A percentile compares a stretch with the other conserved stretches of the same genome.
phyloP scores from a whole-genome alignment of 75 land plant genomes.

The Pinus tabuliformis region DNA sequence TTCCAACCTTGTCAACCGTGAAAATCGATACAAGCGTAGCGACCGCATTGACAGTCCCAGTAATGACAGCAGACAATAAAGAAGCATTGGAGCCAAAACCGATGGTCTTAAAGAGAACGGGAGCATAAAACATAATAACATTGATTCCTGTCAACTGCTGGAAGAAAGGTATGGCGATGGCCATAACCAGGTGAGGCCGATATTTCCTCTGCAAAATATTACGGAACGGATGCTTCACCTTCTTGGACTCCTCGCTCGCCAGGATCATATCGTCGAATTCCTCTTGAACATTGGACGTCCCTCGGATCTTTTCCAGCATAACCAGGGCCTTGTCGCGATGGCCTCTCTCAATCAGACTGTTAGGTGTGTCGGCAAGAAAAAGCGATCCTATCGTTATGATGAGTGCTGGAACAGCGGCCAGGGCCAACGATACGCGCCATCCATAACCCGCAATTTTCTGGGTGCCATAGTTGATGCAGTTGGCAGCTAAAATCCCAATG shows the following conservation, averaged over 20 bases:
- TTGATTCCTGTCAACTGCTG: conserved; percentile 62
- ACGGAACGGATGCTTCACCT: conserved; percentile 54
- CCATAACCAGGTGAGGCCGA: conserved; percentile 58
- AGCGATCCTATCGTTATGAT: conserved; percentile 63
- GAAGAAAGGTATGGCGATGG: conserved; percentile 51
- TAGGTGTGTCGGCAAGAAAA: conserved; percentile 73
- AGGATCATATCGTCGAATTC: conserved; percentile 54
- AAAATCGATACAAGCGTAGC: conserved; percentile 51
- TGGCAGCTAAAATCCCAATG: conserved; percentile 64
- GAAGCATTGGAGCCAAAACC: conserved; percentile 52
- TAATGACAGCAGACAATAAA: conserved; percentile 48
- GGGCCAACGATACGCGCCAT: conserved; percentile 63
- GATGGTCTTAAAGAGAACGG: conserved; percentile 44
- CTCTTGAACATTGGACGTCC: conserved; percentile 47
- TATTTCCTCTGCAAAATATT: conserved; percentile 49
- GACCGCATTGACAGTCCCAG: conserved; percentile 49
- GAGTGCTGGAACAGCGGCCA: conserved; percentile 57
- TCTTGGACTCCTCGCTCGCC: conserved; percentile 57
- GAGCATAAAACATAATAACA: conserved; percentile 71
- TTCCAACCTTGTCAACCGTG: conserved; percentile 36
- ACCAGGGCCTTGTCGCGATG: conserved; percentile 26
- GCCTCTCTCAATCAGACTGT: conserved; percentile 76
- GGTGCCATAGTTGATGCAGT: conserved; percentile 66
- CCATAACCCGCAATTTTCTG: conserved; percentile 65
- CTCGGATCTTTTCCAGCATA: conserved; percentile 51